Base-by-base conservation (phyloP, 352 stramenopile species). In the Pythium apleroticum region DNA sequence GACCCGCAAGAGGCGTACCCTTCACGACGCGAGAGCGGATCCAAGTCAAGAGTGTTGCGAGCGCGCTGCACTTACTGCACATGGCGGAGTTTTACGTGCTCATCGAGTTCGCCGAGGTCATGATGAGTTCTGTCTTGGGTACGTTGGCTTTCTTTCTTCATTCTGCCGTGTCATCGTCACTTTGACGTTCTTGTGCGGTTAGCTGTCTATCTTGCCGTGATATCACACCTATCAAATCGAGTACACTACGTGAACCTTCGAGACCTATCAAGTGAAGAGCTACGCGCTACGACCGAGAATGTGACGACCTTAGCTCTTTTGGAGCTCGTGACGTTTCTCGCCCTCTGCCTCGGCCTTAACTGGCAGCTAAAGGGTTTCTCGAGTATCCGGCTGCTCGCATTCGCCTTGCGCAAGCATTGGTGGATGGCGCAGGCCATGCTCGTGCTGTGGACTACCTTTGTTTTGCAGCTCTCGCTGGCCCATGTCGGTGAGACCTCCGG, bases 381-480 rank as follows among this genome's bases (percentile, higher is more conserved):
- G 3, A 57, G 25, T 8, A 33, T 66, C 37, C 31, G 39, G 5
- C 68, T 72, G 22, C 57, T 81, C 1, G 63, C 62, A 10, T 81
- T 81, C 20, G 74, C 77, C 1, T 31, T 81, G 27, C 52, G 68
- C 17, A 73, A 68, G 0, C 71, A 81, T 27, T 27, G 9, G 14
- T 31, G 50, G 37, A 31, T 66, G 15, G 27, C 75, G 9, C 67
- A 74, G 39, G 22, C 24, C 4, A 64, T 54, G 31, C 25, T 74
- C 0, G 25, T 68, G 0, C 20, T 69, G 2, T 75, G 69, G 73
- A 39, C 67, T 25, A 25, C 70, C 0, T 69, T 60, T 50, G 37
- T 64, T 14, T 10, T 64, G 19, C 63, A 59, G 28, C 22, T 61
- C 45, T 37, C 63, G 20, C 15, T 69, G 8, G 24, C 56, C 14